Percentiles rank a stretch among this genome's conserved stretches.
These are phyloP conservation scores for Myrmaecium sp. DNA, from an alignment of 2,329 filamentous ascomycete genomes.

Conservation along the genomic window DNA sequence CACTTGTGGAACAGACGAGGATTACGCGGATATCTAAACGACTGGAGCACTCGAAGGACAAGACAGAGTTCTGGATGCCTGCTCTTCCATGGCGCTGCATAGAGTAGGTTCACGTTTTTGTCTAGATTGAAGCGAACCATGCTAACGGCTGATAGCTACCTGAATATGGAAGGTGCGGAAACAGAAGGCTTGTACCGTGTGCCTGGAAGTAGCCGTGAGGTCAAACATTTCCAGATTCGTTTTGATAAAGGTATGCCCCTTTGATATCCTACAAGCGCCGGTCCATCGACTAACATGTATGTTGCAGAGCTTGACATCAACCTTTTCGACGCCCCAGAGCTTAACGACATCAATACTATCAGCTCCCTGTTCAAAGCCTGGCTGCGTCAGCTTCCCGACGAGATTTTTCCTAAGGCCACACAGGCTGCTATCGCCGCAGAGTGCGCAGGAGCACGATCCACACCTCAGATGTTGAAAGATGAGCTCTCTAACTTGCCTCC, in stretches of 20 bases:
- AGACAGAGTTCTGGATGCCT: slow-evolving; percentile 98
- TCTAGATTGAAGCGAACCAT: slow-evolving; percentile 2
- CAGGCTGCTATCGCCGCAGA: slow-evolving; percentile 69
- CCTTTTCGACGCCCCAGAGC: slow-evolving; percentile 68
- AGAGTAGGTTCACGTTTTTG: slow-evolving; percentile 37
- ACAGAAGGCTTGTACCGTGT: slow-evolving; percentile 88
- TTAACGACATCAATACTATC: slow-evolving; percentile 94
- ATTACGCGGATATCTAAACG: slow-evolving; percentile 79
- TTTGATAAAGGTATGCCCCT: slow-evolving; percentile 59
- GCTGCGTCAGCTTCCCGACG: slow-evolving; percentile 86
- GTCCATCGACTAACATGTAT: neutral
- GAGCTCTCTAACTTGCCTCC: slow-evolving; percentile 88
- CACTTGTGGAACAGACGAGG: slow-evolving; percentile 78
- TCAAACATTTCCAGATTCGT: slow-evolving; percentile 82
- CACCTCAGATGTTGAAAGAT: slow-evolving; percentile 74
- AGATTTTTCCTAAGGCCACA: slow-evolving; percentile 71
- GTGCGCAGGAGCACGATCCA: slow-evolving; percentile 60
- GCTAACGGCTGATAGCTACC: slow-evolving; percentile 37
- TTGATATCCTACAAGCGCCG: no score
- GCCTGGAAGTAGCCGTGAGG: slow-evolving; percentile 74
- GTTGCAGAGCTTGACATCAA: slow-evolving; percentile 65
- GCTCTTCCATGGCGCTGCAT: slow-evolving; percentile 90
- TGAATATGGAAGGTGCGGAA: slow-evolving; percentile 88
- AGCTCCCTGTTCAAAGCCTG: slow-evolving; percentile 93
- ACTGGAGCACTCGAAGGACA: slow-evolving; percentile 74